Evolutionary conservation across 1,139 yeast genomes (phyloP).

Genomic region (Sugiyamaella paludigena): DNA sequence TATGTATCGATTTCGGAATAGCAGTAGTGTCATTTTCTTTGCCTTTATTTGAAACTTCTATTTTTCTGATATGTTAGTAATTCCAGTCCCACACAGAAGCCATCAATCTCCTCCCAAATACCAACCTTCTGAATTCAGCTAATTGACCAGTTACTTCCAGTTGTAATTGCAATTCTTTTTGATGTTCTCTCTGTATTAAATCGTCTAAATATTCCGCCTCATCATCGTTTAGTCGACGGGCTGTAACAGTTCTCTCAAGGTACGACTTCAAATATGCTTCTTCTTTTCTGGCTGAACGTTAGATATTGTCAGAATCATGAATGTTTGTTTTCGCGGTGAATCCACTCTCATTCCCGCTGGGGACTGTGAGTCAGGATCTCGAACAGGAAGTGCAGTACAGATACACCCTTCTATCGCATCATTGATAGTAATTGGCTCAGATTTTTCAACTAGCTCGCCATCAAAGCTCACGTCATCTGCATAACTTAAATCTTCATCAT

Average conservation of each 20-base stretch:
- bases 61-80: background rate
- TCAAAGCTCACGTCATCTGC: too few relatives aligned
- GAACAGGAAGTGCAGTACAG: too few relatives aligned
- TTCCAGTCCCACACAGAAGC: too few relatives aligned
- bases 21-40: conserved; percentile 1
- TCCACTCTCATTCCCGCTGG: too few relatives aligned
- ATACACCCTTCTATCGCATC: too few relatives aligned
- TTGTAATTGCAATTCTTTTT: conserved; percentile 15
- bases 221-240: conserved; percentile 19
- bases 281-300: conserved; percentile 17
- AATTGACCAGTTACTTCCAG: conserved; percentile 19
- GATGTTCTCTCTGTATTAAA: conserved; percentile 11
- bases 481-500: too few relatives aligned
- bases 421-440: too few relatives aligned
- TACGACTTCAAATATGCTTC: conserved; percentile 19
- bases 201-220: conserved; percentile 20
- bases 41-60: background rate
- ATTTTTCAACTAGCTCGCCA: too few relatives aligned
- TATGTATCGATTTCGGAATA: background rate
- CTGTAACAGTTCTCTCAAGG: conserved; percentile 15
- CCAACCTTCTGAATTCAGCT: conserved; percentile 9
- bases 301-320: background rate
- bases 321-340: background rate
- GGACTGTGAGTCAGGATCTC: too few relatives aligned
- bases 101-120: background rate